Evolutionary conservation across 371 early-diverging fungal species (phyloP).

Genomic region (Mortierella sp.): DNA sequence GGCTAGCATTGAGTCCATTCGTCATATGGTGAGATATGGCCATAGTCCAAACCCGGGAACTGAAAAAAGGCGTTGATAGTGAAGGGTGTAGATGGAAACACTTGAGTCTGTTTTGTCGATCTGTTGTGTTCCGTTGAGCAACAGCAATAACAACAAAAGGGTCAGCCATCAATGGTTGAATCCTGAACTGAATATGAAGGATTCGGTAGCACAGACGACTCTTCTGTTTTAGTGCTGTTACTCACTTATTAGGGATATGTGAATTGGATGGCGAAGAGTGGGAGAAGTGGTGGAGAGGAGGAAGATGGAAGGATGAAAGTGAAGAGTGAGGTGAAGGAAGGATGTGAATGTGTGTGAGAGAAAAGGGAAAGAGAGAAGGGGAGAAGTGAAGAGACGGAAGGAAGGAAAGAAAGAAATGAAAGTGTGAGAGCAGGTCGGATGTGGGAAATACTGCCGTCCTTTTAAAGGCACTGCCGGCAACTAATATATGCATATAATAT

Average conservation of each 20-base stretch:
- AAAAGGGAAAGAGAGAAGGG: neutral
- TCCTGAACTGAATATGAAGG: neutral
- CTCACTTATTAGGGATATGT: neutral
- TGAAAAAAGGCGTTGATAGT: neutral
- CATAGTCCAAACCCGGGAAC: too few relatives aligned
- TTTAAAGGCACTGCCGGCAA: neutral
- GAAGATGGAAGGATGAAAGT: neutral
- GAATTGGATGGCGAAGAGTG: neutral
- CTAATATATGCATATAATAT: neutral
- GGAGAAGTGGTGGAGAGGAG: neutral
- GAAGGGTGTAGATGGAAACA: neutral
- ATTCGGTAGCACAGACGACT: neutral
- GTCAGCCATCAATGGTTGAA: neutral
- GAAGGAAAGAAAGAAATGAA: neutral
- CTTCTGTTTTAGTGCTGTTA: neutral
- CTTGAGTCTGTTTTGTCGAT: neutral
- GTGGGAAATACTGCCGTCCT: neutral
- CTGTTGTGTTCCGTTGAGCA: neutral
- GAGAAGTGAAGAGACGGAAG: neutral
- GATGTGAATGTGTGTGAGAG: neutral
- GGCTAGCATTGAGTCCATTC: neutral
- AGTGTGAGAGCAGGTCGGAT: slow-evolving; percentile 2
- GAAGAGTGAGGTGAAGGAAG: neutral
- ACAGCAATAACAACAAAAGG: neutral
- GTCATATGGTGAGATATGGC: too few relatives aligned